Evolutionary conservation across 345 rosid genomes (phyloP).

Genomic region (Linum usitatissimum): DNA sequence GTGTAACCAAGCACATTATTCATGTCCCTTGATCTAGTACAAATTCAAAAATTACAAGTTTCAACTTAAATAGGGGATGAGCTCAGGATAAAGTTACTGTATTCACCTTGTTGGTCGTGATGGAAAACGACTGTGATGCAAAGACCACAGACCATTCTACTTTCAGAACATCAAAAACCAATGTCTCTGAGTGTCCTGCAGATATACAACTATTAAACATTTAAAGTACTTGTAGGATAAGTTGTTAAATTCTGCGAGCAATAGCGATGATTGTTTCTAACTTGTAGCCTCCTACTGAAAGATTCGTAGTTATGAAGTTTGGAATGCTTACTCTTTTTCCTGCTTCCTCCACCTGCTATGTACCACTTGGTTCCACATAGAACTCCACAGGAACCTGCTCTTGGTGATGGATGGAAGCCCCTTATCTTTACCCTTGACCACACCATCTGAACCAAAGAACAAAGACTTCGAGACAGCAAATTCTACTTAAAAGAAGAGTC

Average conservation of each 20-base stretch:
- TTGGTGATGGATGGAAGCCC: slow-evolving; percentile 91
- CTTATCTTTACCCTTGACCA: slow-evolving; percentile 91
- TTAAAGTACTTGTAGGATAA: too few species aligned
- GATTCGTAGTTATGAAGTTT: slow-evolving; percentile 10
- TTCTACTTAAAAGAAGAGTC: not conserved
- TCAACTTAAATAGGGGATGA: not conserved
- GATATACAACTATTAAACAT: not conserved
- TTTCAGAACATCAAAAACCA: slow-evolving; percentile 65
- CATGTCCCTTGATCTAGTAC: too few species aligned
- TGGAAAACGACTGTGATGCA: slow-evolving; percentile 63
- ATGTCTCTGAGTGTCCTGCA: slow-evolving; percentile 83
- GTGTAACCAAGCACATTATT: not conserved
- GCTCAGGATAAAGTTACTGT: not conserved
- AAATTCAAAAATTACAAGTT: not conserved
- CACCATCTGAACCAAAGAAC: slow-evolving; percentile 48
- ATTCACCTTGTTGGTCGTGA: slow-evolving; percentile 60
- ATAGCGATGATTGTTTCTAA: not conserved
- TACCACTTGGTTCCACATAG: slow-evolving; percentile 90
- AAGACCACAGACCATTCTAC: slow-evolving; percentile 74
- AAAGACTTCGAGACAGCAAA: not conserved
- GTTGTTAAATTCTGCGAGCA: too few species aligned
- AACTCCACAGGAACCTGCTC: slow-evolving; percentile 90
- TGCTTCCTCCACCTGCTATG: slow-evolving; percentile 94
- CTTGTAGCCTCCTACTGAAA: not conserved
- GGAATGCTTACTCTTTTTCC: slow-evolving; percentile 65